Evolutionary conservation across 2,329 filamentous ascomycete species (phyloP).

Genomic region (Penicillium expansum): DNA sequence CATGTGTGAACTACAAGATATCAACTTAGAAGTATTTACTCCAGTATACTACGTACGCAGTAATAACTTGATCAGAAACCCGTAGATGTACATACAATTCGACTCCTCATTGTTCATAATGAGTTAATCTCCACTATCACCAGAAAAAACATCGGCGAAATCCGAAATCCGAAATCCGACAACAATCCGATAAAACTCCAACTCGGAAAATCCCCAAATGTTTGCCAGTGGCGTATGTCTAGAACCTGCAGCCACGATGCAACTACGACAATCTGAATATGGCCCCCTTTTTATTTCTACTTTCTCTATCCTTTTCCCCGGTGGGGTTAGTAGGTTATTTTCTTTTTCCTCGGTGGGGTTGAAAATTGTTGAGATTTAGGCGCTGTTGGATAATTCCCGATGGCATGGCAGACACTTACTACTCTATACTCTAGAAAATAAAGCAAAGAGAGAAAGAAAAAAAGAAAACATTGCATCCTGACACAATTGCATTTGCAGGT

Average conservation of each 20-base stretch:
- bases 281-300: not conserved
- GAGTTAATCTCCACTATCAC: not conserved
- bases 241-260: constrained; percentile 10
- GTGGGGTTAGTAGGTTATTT: not conserved
- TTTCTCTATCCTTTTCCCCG: not conserved
- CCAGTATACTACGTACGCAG: not conserved
- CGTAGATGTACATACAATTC: not conserved
- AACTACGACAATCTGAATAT: not conserved
- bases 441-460: not conserved
- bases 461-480: constrained; percentile 5
- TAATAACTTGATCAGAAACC: not conserved
- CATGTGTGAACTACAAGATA: not conserved
- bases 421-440: not conserved
- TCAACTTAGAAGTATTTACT: not conserved
- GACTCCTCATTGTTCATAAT: not conserved
- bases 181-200: not conserved
- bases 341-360: not conserved
- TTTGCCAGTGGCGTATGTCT: constrained; percentile 9
- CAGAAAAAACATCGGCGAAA: not conserved
- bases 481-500: constrained; percentile 1
- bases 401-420: not conserved
- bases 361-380: not conserved
- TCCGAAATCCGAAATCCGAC: not conserved
- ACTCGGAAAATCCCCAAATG: not conserved
- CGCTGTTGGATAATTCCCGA: not conserved